Evolutionary conservation across 2,329 filamentous ascomycete genomes (phyloP).

Genomic region (Aspergillus sp.): DNA sequence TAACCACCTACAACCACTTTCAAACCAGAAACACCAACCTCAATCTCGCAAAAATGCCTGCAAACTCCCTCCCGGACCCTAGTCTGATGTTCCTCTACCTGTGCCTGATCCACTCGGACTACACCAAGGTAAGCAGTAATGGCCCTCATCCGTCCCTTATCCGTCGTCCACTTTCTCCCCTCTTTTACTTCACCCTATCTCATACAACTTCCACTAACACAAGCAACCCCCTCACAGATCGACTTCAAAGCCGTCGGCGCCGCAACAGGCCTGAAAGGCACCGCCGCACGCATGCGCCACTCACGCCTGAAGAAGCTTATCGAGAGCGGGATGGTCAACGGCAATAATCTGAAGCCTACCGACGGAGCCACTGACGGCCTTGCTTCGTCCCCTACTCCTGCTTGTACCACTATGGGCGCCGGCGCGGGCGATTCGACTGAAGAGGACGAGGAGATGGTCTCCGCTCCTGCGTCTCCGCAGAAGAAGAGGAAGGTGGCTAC

Average conservation of each 20-base stretch:
- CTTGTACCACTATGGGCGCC: neutral
- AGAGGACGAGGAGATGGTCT: neutral
- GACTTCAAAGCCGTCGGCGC: constrained; percentile 38
- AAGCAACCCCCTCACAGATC: constrained; percentile 33
- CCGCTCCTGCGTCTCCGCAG: neutral
- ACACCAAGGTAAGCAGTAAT: constrained; percentile 38
- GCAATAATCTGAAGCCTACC: constrained; percentile 13
- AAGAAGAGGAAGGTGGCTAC: constrained; percentile 6
- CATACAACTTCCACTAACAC: neutral
- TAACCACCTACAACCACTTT: neutral
- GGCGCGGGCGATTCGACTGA: neutral
- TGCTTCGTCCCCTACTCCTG: neutral
- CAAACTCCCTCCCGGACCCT: constrained; percentile 44
- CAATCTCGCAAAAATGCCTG: constrained; percentile 30
- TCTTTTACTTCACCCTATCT: too few relatives aligned
- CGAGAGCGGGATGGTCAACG: constrained; percentile 14
- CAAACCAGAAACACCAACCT: neutral
- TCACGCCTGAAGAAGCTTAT: constrained; percentile 22
- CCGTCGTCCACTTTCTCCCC: neutral
- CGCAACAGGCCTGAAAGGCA: constrained; percentile 19
- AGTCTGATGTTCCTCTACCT: constrained; percentile 49
- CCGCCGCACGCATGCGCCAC: constrained; percentile 24
- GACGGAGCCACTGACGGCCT: neutral
- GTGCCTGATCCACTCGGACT: constrained; percentile 46
- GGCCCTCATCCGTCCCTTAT: neutral